phyloP scores from a whole-genome alignment of 306 rosid genomes.

The Cucurbita maxima region DNA sequence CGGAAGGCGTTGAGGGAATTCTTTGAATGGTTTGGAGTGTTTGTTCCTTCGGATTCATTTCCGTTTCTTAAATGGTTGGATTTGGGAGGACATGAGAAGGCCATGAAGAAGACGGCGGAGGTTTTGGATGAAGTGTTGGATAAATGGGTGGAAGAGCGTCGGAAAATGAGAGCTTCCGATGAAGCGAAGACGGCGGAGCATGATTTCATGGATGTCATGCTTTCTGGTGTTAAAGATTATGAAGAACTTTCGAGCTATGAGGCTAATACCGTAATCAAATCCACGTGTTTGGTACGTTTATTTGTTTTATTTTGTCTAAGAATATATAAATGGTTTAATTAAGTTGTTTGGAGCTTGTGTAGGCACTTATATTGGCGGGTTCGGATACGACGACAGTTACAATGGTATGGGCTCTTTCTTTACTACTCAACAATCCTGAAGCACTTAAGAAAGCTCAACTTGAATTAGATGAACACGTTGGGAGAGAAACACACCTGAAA shows the following conservation, averaged over 20 bases:
- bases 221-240: not conserved
- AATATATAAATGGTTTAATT: too few relatives aligned
- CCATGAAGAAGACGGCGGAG: constrained; percentile 49
- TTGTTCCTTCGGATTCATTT: constrained; percentile 38
- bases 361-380: constrained; percentile 2
- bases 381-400: constrained; percentile 1
- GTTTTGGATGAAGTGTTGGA: constrained; percentile 36
- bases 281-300: not conserved
- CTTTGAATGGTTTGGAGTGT: constrained; percentile 39
- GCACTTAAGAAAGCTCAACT: not conserved
- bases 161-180: constrained; percentile 2
- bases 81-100: constrained; percentile 35
- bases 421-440: constrained; percentile 2
- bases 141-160: constrained; percentile 41
- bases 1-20: constrained; percentile 33
- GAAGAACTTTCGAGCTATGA: not conserved
- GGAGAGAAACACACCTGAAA: constrained; percentile 8
- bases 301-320: not conserved
- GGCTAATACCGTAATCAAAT: not conserved
- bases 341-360: not conserved
- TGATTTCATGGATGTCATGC: constrained; percentile 25
- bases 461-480: constrained; percentile 6
- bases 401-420: constrained; percentile 7
- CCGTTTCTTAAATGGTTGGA: constrained; percentile 43
- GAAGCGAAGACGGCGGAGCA: not conserved